Conservation (phyloP, 441 rosid species). For the Eugenia klotzschiana region DNA sequence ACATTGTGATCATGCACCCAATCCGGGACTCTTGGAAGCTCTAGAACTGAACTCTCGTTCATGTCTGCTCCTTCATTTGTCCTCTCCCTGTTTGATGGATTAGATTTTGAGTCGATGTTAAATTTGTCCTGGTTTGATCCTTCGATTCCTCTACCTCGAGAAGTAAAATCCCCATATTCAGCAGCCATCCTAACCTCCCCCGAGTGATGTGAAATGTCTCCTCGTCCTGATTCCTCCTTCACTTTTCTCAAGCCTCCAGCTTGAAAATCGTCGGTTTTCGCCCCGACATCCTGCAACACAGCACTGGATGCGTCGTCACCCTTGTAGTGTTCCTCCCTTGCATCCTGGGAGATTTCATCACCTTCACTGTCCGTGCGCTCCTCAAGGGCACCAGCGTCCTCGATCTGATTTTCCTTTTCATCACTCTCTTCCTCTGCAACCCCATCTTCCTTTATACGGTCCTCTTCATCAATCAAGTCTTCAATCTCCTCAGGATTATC, state of each 20-base stretch:
- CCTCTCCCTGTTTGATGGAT: neutral
- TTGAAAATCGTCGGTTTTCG: neutral
- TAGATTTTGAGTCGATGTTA: neutral
- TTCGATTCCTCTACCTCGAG: neutral
- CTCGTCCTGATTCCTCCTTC: neutral
- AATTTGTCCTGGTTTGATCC: neutral
- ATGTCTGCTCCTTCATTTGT: neutral
- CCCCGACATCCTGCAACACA: neutral
- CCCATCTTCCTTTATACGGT: slow-evolving; percentile 20
- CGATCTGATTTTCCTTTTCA: slow-evolving; percentile 8
- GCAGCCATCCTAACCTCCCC: neutral
- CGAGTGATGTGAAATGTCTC: neutral
- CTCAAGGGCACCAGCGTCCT: slow-evolving; percentile 3
- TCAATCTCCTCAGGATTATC: slow-evolving; percentile 40
- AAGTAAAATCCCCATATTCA: neutral
- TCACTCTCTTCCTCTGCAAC: slow-evolving; percentile 9
- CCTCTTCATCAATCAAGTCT: slow-evolving; percentile 52
- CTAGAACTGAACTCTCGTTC: neutral
- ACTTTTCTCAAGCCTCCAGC: slow-evolving; percentile 7
- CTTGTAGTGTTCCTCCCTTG: slow-evolving; percentile 12
- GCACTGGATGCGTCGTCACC: slow-evolving; percentile 12
- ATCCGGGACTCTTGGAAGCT: neutral
- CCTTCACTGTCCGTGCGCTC: slow-evolving; percentile 2
- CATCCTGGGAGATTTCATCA: neutral
- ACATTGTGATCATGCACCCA: neutral